Evolutionary conservation across 2,329 filamentous ascomycete species (phyloP), one percentile per base, ranked within the genome.

Genomic region (Alternaria hordeiaustralica): DNA sequence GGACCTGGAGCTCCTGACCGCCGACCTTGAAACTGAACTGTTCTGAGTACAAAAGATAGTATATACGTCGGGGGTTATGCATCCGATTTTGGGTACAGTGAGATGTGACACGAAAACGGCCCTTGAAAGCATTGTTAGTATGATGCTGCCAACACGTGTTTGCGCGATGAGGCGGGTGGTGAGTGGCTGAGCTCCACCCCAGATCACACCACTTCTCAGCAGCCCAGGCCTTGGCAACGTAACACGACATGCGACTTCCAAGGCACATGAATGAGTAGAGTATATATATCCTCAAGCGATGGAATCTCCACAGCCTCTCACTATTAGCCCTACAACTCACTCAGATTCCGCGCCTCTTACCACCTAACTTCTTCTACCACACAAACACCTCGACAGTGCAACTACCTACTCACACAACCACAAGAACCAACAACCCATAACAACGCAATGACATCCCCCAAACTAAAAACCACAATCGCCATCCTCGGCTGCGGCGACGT

Each of bases 401-500:
- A 25, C 9, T 21, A 56, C 33, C 11, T 20, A 33, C 51, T 26
- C 51, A 33, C 20, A 30, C 44, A 45, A 33, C 2, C 20, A 36
- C 36, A 53, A n/a, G 6, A 44, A 20, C 50, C 28, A 41, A 55
- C 15, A 53, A 20, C 10, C 23, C 13, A 7, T 36, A 60, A 55
- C n/a, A 15, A 64, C 75, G 74, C n/a, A 21, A 64, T 76, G 74
- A 9, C 69, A 5, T 65, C 71, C 12, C 75, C 70, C 6, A 75
- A 73, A 49, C 73, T 79, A 55, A 78, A 77, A 60, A 78, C 75
- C 23, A 75, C 67, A 58, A 84, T 87, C 63, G 84, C 84, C 20
- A 83, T 87, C 55, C 75, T 87, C 12, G 85, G 85, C 28, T 83
- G 82, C 20, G 85, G 85, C 56, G 81, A 84, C 62, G 85, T 87